phyloP scores from a whole-genome alignment of 768 basidiomycete genomes.

The Tylopilus sp. region DNA sequence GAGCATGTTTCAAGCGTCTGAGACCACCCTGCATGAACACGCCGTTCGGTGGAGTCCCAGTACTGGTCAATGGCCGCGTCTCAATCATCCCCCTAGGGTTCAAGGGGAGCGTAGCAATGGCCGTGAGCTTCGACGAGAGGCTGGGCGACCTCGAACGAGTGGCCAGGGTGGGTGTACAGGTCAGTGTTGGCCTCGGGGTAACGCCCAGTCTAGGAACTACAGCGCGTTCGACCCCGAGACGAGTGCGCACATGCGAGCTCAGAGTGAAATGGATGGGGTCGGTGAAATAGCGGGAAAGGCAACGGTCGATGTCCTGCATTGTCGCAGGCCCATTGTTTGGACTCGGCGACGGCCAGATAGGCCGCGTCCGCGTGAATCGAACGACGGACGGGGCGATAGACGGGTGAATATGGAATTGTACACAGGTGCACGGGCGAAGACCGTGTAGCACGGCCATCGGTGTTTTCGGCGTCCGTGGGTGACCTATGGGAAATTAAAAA shows the following conservation, averaged over 20 bases:
- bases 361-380: conserved; percentile 14
- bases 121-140: conserved; percentile 17
- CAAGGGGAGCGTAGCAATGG: conserved; percentile 27
- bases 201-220: not conserved
- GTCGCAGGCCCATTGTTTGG: no score
- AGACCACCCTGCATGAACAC: conserved; percentile 1
- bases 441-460: not conserved
- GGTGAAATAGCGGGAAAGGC: conserved; percentile 35
- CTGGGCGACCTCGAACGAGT: not conserved
- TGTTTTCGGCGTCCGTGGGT: not conserved
- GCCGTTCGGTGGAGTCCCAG: conserved; percentile 15
- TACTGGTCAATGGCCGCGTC: not conserved
- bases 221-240: conserved; percentile 29
- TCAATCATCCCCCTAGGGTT: conserved; percentile 20
- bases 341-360: conserved; percentile 15
- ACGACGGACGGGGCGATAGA: conserved; percentile 17
- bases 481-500: not conserved
- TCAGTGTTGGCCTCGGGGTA: not conserved
- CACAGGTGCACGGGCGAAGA: conserved; percentile 19
- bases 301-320: conserved; percentile 35
- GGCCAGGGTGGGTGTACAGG: not conserved
- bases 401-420: conserved; percentile 17
- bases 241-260: conserved; percentile 31
- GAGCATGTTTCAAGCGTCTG: conserved; percentile 19
- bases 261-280: conserved; percentile 39